Percentiles rank a stretch among this genome's conserved stretches.
These are phyloP conservation scores for Ceratocystiopsis minuta DNA, from an alignment of 2,329 filamentous ascomycete genomes.

Conservation along the genomic window DNA sequence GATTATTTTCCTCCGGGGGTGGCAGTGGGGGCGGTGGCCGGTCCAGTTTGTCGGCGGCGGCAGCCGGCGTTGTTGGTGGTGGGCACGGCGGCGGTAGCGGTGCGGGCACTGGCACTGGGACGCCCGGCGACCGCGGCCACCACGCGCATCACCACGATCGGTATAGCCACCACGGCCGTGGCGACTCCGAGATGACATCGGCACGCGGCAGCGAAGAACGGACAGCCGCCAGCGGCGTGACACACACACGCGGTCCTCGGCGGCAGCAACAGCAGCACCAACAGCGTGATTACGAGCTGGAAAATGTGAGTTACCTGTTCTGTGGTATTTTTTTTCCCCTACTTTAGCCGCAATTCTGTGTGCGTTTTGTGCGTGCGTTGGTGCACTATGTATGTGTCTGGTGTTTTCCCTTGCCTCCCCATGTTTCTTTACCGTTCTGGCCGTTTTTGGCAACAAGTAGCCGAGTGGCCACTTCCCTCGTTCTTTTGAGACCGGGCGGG, in stretches of 20 bases:
- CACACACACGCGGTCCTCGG: conserved; percentile 50
- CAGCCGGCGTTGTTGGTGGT: conserved; percentile 2
- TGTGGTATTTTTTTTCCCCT: not conserved
- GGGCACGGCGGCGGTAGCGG: conserved; percentile 18
- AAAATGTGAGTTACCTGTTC: conserved; percentile 24
- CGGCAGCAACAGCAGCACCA: conserved; percentile 60
- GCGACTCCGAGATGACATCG: conserved; percentile 39
- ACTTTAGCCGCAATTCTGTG: not conserved
- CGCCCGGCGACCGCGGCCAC: conserved; percentile 4
- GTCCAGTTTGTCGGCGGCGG: conserved; percentile 17
- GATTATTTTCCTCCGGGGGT: not conserved
- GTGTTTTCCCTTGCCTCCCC: too few species aligned
- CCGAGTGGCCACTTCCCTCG: too few species aligned
- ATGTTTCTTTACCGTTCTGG: too few species aligned
- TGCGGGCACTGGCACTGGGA: conserved; percentile 4
- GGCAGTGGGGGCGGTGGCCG: conserved; percentile 1
- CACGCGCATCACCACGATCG: conserved; percentile 3
- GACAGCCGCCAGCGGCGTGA: conserved; percentile 36
- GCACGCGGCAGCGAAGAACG: conserved; percentile 64
- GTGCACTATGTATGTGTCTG: too few species aligned
- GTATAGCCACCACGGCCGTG: conserved; percentile 11
- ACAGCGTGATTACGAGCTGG: conserved; percentile 70
- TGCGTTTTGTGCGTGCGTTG: not conserved
- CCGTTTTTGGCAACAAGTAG: too few species aligned
- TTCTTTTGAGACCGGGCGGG: too few species aligned